Base-by-base conservation (phyloP, 2,329 filamentous ascomycete species). In the Seiridium cupressi region DNA sequence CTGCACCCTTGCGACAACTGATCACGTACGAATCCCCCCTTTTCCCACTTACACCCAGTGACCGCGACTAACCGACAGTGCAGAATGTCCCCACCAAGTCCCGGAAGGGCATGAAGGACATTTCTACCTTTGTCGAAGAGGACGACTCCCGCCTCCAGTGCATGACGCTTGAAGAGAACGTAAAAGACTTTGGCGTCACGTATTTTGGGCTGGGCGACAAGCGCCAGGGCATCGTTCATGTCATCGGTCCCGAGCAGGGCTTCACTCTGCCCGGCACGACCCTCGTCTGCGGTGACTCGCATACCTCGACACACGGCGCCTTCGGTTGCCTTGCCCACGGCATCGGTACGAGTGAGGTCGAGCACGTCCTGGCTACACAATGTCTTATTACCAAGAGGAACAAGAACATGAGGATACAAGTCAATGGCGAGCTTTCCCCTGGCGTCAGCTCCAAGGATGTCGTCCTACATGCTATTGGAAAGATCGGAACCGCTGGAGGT, bases 321-420 rank as follows among this genome's bases (percentile, higher is more conserved):
- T 99, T 98, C 70, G 95, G 95, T 67, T 86, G 93, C 68, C 86
- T 98, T 63, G 95, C 95, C 46, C 97, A 97, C 72, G 95, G 95
- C 76, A 99, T 99, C 72, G 95, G 95, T 69, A 99, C 95, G 63
- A 96, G 92, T 74, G 95, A 99, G 80, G 95, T 98, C 67, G 95
- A 99, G 84, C 94, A 99, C 78, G 95, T 99, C 64, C 85, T 99
- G 60, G 95, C 95, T 57, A 98, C 95, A 11, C 95, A 98, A 77
- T 97, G 93, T 62, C 82, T 99, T 66, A 93, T 97, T 75, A 96
- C 93, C 64, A 92, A 92, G 80, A 86, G 93, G 73, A 97, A 92
- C 79, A 98, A 97, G 82, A 98, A 99, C 83, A 98, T 99, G 94
- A 90, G 92, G 72, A 89, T 99, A 70, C 91, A 97, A 77, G 91